Evolutionary conservation across 2,329 filamentous ascomycete genomes (phyloP).

Genomic region (Trichoderma asperellum): DNA sequence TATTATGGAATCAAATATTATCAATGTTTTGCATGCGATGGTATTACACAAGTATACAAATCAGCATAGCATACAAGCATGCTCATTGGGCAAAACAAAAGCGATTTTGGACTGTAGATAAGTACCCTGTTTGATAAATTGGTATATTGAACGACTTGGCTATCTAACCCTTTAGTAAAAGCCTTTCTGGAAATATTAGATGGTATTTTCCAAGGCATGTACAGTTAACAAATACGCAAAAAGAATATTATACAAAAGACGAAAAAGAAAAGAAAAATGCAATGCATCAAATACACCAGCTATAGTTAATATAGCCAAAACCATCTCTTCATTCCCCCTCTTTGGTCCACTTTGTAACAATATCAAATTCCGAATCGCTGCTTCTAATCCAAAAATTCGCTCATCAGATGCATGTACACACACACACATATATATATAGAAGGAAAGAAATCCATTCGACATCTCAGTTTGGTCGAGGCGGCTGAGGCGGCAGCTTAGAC

Average conservation of each 20-base stretch:
- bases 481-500: conserved; percentile 25
- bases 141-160: neutral
- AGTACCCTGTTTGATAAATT: neutral
- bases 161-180: neutral
- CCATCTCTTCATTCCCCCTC: neutral
- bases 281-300: neutral
- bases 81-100: neutral
- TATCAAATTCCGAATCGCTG: neutral
- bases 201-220: too few relatives aligned
- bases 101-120: neutral
- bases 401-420: neutral
- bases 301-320: neutral
- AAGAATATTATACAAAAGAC: neutral
- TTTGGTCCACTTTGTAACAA: neutral
- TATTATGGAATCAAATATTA: too few relatives aligned
- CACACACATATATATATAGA: neutral
- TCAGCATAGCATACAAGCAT: neutral
- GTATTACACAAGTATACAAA: neutral
- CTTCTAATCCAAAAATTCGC: neutral
- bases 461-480: conserved; percentile 6
- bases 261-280: too few relatives aligned
- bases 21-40: neutral
- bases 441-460: neutral
- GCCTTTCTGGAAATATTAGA: too few relatives aligned
- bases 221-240: too few relatives aligned